phyloP scores from a whole-genome alignment of 2,329 filamentous ascomycete species.

The Didymella keratinophila region DNA sequence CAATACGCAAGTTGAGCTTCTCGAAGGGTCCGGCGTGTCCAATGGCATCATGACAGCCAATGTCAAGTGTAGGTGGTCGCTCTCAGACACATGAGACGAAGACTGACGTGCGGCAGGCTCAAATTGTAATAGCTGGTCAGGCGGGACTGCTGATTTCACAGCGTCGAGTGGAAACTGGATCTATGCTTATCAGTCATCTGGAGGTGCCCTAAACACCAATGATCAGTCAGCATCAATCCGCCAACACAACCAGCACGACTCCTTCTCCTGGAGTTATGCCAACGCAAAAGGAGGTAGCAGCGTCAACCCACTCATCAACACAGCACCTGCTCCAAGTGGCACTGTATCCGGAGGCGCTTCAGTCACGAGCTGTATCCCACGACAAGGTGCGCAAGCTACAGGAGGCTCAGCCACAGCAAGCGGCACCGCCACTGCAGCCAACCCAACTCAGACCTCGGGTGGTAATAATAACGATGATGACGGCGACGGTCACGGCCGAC shows the following conservation, averaged over 20 bases:
- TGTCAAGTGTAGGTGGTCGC: conserved; percentile 56
- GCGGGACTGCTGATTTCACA: conserved; percentile 61
- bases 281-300: conserved; percentile 59
- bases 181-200: conserved; percentile 55
- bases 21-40: conserved; percentile 62
- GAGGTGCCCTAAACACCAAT: conserved; percentile 58
- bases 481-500: conserved; percentile 10
- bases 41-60: conserved; percentile 64
- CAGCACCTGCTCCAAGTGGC: conserved; percentile 32
- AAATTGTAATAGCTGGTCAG: conserved; percentile 62
- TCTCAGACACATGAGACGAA: neutral
- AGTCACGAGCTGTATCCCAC: conserved; percentile 42
- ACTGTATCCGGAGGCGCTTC: conserved; percentile 22
- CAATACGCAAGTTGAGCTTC: conserved; percentile 56
- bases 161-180: conserved; percentile 59
- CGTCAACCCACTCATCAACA: conserved; percentile 53
- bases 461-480: conserved; percentile 8
- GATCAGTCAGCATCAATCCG: conserved; percentile 53
- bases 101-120: conserved; percentile 49
- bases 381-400: conserved; percentile 32
- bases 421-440: conserved; percentile 13
- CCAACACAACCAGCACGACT: conserved; percentile 54
- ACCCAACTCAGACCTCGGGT: conserved; percentile 6
- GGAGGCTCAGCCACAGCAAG: conserved; percentile 12
- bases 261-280: conserved; percentile 58